Percentiles rank a stretch among this genome's conserved stretches.
phyloP scores from a whole-genome alignment of 495 filamentous ascomycete genomes.

The Pyronema omphalodes region DNA sequence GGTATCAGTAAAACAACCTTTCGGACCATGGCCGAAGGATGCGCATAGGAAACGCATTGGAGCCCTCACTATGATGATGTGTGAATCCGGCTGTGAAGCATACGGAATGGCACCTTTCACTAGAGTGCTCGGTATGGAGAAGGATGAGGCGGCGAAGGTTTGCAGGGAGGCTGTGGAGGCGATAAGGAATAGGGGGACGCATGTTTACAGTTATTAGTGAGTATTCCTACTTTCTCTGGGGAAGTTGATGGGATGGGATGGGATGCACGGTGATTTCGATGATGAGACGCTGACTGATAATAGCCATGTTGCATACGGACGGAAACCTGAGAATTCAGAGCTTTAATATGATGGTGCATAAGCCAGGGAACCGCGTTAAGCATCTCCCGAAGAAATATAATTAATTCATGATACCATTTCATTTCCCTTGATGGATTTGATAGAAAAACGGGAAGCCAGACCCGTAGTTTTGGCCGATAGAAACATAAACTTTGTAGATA shows the following conservation, averaged over 20 bases:
- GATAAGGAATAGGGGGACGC: background rate
- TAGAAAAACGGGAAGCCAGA: too few species aligned
- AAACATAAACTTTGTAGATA: too few species aligned
- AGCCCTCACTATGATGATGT: constrained; percentile 1
- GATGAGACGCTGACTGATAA: background rate
- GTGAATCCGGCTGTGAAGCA: constrained; percentile 4
- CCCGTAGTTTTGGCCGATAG: too few species aligned
- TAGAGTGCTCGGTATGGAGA: constrained; percentile 5
- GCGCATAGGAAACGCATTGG: constrained; percentile 4
- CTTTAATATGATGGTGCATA: too few species aligned
- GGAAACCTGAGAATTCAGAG: background rate
- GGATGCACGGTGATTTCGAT: too few species aligned
- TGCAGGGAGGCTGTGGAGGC: background rate
- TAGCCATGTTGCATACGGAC: background rate
- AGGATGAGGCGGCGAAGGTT: background rate
- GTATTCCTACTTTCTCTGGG: background rate
- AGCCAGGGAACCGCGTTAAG: too few species aligned
- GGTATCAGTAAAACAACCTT: constrained; percentile 4
- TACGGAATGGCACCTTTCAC: constrained; percentile 7
- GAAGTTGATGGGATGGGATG: too few species aligned
- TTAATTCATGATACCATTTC: too few species aligned
- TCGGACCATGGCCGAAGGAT: constrained; percentile 10
- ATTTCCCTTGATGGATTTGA: too few species aligned
- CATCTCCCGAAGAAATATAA: too few species aligned
- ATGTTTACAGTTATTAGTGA: background rate